Percentiles rank a stretch among this genome's conserved stretches.
Evolutionary conservation across 169 alveolate genomes (phyloP).

Genomic region (Plasmodium vivax): DNA sequence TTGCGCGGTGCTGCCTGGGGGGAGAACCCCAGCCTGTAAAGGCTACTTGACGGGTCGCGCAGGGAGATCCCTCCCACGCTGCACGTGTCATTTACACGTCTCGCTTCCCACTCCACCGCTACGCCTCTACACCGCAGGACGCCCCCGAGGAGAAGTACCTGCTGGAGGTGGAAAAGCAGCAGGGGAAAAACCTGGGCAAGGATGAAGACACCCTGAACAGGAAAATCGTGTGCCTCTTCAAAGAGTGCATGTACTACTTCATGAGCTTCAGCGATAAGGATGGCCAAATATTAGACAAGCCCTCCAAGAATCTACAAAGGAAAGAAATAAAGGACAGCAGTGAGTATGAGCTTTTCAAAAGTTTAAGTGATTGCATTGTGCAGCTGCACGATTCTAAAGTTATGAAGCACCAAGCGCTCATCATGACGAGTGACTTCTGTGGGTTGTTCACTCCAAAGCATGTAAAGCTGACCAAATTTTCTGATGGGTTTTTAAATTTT

Average conservation of each 20-base stretch:
- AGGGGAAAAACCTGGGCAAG: constrained; percentile 20
- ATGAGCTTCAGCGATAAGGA: constrained; percentile 70
- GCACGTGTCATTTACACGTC: not conserved
- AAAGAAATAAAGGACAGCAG: constrained; percentile 54
- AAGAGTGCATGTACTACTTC: constrained; percentile 67
- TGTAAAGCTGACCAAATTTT: constrained; percentile 44
- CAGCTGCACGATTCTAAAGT: constrained; percentile 54
- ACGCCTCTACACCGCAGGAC: not conserved
- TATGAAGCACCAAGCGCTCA: constrained; percentile 51
- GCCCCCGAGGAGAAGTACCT: not conserved
- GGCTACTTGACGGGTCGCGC: not conserved
- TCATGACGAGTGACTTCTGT: constrained; percentile 67
- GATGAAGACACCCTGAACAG: constrained; percentile 32
- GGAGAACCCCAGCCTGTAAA: not conserved
- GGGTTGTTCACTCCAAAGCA: constrained; percentile 55
- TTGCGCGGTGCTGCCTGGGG: not conserved
- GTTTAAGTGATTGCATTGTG: constrained; percentile 62
- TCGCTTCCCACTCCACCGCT: not conserved
- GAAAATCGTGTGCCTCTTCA: constrained; percentile 41
- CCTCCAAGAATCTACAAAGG: not conserved
- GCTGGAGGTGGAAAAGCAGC: constrained; percentile 36
- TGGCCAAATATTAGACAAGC: constrained; percentile 24
- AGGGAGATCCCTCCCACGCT: not conserved
- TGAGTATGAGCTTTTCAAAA: constrained; percentile 61
- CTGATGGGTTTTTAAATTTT: constrained; percentile 17